Evolutionary conservation across 768 basidiomycete genomes (phyloP), one percentile per base, ranked within the genome.

Genomic region (Boletus vermiculosoides): DNA sequence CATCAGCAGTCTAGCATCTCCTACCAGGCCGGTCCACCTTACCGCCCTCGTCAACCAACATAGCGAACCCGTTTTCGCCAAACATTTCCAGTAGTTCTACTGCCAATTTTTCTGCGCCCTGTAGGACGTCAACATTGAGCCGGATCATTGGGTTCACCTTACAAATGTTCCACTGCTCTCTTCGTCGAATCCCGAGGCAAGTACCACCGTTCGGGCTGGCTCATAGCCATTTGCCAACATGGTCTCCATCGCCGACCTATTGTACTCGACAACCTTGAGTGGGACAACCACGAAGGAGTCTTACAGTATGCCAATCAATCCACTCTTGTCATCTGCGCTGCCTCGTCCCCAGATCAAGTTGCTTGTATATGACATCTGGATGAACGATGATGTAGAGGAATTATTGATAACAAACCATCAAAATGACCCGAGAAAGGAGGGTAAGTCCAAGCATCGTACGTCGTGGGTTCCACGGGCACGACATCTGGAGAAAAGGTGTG

Each of bases 21-120:
- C 44, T 13, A 44, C n/a, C 3, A 37, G 15, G 45, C 57, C 39
- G 8, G 12, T 36, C 44, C 34, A 28, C 69, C 76, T 64, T 69
- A 85, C 91, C 83, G 34, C 94, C 94, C 77, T 98, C 95, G 66
- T 98, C 95, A 34, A 98, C 78, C 45, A 97, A 70, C 67, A 96
- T 78, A 0, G 89, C 84, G 66, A 92, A 84, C 5, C 83, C 80
- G 64, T 92, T 71, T 57, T 81, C 68, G 36, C 93, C 94, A 66
- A 90, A 95, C 16, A 76, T 78, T 3, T 77, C 62, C 46, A 83
- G 68, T 31, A 97, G 72, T 45, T 74, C 73, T 12, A 73, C 64
- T 0, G 77, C 75, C 41, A 89, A 74, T 4, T 66, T 64, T 25
- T 69, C 70, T 10, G 86, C 88, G 33, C 87, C 87, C 83, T 88